phyloP scores from a whole-genome alignment of 2,329 filamentous ascomycete species.

The Cladophialophora yegresii region DNA sequence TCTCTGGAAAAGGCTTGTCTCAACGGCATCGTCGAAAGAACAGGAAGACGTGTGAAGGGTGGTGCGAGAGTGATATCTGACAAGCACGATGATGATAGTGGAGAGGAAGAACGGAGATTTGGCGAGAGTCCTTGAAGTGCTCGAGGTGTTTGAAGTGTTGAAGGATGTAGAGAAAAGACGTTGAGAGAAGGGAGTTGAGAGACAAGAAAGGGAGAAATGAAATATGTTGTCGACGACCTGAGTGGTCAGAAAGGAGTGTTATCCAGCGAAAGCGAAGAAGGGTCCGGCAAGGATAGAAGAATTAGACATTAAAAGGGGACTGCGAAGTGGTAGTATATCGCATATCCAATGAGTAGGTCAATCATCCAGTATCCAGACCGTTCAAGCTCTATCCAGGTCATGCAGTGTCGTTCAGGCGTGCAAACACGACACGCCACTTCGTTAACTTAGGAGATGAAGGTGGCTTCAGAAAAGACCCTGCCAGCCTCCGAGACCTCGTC shows the following conservation, averaged over 20 bases:
- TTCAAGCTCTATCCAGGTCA: slow-evolving; percentile 27
- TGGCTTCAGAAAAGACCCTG: slow-evolving; percentile 80
- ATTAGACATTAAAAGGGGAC: slow-evolving; percentile 35
- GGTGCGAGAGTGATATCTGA: not conserved
- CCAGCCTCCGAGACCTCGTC: slow-evolving; percentile 78
- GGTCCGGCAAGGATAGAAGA: slow-evolving; percentile 10
- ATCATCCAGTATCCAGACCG: slow-evolving; percentile 32
- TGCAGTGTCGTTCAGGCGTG: slow-evolving; percentile 11
- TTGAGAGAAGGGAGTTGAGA: not conserved
- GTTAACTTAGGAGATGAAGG: slow-evolving; percentile 76
- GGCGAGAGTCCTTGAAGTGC: not conserved
- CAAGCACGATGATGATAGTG: not conserved
- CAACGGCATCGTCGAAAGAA: not conserved
- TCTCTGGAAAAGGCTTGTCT: not conserved
- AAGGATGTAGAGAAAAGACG: not conserved
- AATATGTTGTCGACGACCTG: not conserved
- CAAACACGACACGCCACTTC: not conserved
- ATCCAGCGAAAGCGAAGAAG: slow-evolving; percentile 3
- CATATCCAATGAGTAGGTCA: slow-evolving; percentile 41
- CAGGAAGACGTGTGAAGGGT: not conserved
- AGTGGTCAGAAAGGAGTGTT: slow-evolving; percentile 7
- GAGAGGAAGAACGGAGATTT: not conserved
- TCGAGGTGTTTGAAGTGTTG: not conserved
- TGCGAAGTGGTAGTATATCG: slow-evolving; percentile 21
- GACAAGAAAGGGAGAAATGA: too few species aligned